Evolutionary conservation across 805 yeast genomes (phyloP), one percentile per base, ranked within the genome.

Genomic region (Candida takata): DNA sequence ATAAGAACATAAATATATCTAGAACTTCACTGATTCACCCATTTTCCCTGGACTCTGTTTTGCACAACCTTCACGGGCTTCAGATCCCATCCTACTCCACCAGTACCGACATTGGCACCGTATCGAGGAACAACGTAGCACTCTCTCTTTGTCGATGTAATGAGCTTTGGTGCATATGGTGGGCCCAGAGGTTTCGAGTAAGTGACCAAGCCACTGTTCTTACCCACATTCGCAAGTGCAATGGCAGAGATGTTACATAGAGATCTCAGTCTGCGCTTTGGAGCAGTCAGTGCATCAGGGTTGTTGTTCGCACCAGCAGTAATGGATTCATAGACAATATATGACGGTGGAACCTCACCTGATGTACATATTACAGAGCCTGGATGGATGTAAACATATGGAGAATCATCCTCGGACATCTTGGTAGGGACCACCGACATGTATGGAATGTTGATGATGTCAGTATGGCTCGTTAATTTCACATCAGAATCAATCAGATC

Each of bases 181-280:
- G 84, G 83, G 0, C 95, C 95, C 35, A 90, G 61, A 0, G 97
- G 97, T 52, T 88, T 90, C 19, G 97, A 86, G 58, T 82, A 88
- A 0, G 90, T 76, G 28, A 90, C 52, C 31, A 90, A 62, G 1
- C 83, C 77, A 13, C 94, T 78, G 20, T 64, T 65, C 45, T 79
- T 81, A 13, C 86, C 88, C 14, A 92, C 69, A 44, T 84, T 84
- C 8, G 90, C 74, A 34, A 92, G 60, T 32, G 88, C 88, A 17
- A 74, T 70, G 4, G 87, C 87, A 5, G 73, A 62, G 26, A 88
- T 71, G 38, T 84, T 90, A 23, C 84, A 84, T 45, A 92, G 63
- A 0, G 88, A 78, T 44, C 73, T 76, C 74, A 92, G 72, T 48
- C 95, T 69, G 3, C 72, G 55, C 46, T 67, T 69, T 32, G 79